Conservation (phyloP, 2,329 filamentous ascomycete species). For the Arthrobotrys pseudoclavata region DNA sequence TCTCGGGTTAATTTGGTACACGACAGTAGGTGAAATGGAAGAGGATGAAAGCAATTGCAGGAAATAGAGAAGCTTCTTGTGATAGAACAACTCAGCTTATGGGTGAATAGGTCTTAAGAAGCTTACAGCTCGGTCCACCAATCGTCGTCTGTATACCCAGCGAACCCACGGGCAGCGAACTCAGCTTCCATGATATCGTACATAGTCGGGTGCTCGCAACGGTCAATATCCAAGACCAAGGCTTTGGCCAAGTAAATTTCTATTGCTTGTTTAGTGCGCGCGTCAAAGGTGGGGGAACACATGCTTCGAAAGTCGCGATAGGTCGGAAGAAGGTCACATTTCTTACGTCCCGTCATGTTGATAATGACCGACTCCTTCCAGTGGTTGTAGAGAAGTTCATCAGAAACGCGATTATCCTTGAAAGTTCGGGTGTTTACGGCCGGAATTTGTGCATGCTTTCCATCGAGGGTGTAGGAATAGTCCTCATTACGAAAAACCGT, state of each 20-base stretch:
- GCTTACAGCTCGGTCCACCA: background rate
- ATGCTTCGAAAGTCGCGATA: constrained; percentile 11
- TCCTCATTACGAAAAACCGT: constrained; percentile 15
- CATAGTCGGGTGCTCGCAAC: constrained; percentile 1
- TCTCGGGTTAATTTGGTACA: background rate
- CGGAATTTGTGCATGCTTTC: constrained; percentile 10
- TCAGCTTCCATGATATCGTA: constrained; percentile 28
- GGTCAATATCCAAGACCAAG: constrained; percentile 19
- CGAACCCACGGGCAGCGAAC: constrained; percentile 2
- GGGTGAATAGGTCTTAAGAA: background rate
- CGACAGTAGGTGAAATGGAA: background rate
- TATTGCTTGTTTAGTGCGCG: constrained; percentile 1
- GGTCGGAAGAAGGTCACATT: constrained; percentile 6
- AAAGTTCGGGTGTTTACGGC: background rate
- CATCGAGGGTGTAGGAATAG: background rate
- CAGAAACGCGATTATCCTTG: constrained; percentile 27
- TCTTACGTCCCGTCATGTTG: constrained; percentile 32
- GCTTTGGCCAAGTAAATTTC: constrained; percentile 34
- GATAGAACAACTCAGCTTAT: background rate
- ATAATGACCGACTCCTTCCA: constrained; percentile 40
- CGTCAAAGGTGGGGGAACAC: background rate
- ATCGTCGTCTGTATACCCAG: constrained; percentile 11
- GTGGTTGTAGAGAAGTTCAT: constrained; percentile 36
- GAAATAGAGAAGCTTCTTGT: background rate
- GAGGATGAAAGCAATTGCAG: background rate